These are phyloP conservation scores for Arthromyces matolae DNA, from an alignment of 768 basidiomycete species.

Conservation along the genomic window DNA sequence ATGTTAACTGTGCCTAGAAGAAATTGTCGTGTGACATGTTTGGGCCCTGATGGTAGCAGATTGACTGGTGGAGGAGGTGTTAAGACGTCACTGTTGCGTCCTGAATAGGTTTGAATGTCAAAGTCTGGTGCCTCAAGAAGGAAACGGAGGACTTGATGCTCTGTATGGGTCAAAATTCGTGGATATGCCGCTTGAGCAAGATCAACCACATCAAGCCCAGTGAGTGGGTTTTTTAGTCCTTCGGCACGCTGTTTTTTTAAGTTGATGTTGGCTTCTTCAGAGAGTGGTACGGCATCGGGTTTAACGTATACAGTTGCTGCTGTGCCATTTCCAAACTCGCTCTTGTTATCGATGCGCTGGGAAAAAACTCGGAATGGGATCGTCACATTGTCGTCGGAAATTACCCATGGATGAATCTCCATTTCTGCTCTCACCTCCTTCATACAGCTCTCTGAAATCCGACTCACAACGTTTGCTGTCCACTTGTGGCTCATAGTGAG, in stretches of 20 bases:
- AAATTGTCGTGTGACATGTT: slow-evolving; percentile 28
- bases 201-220: slow-evolving; percentile 19
- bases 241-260: slow-evolving; percentile 19
- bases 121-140: slow-evolving; percentile 28
- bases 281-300: slow-evolving; percentile 16
- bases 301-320: slow-evolving; percentile 33
- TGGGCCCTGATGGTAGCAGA: slow-evolving; percentile 23
- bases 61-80: slow-evolving; percentile 18
- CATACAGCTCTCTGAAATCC: slow-evolving; percentile 26
- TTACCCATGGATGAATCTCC: slow-evolving; percentile 24
- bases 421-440: slow-evolving; percentile 21
- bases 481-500: slow-evolving; percentile 40
- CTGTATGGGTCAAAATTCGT: slow-evolving; percentile 7
- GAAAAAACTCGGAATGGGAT: slow-evolving; percentile 33
- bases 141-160: slow-evolving; percentile 22
- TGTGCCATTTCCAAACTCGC: slow-evolving; percentile 32
- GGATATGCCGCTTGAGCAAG: slow-evolving; percentile 14
- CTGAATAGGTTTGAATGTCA: slow-evolving; percentile 22
- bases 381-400: slow-evolving; percentile 36
- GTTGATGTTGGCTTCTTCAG: slow-evolving; percentile 12
- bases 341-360: slow-evolving; percentile 33
- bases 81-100: slow-evolving; percentile 15
- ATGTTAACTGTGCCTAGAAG: slow-evolving; percentile 33
- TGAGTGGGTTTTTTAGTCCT: slow-evolving; percentile 22
- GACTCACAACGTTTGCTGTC: slow-evolving; percentile 22